These are phyloP conservation scores for Ormosia emarginata DNA, from an alignment of 306 rosid genomes.

Conservation along the genomic window DNA sequence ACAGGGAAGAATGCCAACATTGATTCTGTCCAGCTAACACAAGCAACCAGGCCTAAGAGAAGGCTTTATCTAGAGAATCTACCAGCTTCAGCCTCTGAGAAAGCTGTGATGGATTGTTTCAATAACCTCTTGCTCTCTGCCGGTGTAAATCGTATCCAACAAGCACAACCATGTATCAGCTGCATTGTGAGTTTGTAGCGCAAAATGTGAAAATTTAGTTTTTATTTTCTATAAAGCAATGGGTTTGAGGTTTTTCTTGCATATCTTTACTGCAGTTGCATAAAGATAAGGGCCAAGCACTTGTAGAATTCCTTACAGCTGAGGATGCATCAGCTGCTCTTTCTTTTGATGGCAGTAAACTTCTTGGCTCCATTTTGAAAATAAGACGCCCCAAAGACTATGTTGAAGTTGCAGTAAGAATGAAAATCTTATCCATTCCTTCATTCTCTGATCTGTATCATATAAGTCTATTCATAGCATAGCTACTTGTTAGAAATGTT, in stretches of 20 bases:
- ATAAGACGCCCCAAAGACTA: conserved; percentile 90
- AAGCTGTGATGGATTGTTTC: conserved; percentile 66
- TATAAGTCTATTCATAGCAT: not conserved
- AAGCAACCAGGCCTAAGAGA: conserved; percentile 91
- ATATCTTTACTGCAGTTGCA: conserved; percentile 59
- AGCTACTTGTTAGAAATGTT: not conserved
- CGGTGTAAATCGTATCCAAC: conserved; percentile 58
- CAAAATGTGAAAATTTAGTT: conserved; percentile 14
- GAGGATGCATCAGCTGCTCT: conserved; percentile 91
- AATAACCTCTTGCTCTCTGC: conserved; percentile 64
- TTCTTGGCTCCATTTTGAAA: conserved; percentile 68
- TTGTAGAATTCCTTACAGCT: conserved; percentile 86
- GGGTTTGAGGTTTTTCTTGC: conserved; percentile 29
- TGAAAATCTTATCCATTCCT: conserved; percentile 32
- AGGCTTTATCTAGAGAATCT: conserved; percentile 88
- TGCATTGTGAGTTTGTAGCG: conserved; percentile 64
- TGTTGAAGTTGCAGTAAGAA: conserved; percentile 82
- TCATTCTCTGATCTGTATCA: conserved; percentile 1
- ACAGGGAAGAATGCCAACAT: conserved; percentile 47
- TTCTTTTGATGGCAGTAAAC: conserved; percentile 71
- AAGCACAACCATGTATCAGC: conserved; percentile 80
- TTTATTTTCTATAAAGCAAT: not conserved
- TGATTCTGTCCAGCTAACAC: conserved; percentile 85
- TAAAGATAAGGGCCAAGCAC: conserved; percentile 84
- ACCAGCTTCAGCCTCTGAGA: conserved; percentile 79